phyloP scores from a whole-genome alignment of 768 basidiomycete genomes.

The Pleurotus djamor region DNA sequence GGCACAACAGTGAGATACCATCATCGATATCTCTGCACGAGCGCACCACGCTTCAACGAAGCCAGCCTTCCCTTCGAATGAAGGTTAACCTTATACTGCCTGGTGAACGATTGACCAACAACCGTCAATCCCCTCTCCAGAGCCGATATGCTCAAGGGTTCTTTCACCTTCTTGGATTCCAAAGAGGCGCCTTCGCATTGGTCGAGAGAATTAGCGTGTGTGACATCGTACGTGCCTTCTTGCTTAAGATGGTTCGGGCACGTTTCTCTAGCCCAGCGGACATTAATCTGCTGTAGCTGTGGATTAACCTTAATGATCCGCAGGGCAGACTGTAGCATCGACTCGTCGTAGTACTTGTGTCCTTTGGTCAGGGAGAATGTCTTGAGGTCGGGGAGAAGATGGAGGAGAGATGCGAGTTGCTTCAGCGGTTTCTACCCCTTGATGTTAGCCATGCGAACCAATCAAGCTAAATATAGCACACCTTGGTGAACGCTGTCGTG shows the following conservation, averaged over 20 bases:
- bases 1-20: no score
- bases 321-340: constrained; percentile 1
- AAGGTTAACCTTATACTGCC: constrained; percentile 1
- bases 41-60: neutral
- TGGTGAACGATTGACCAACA: constrained; percentile 3
- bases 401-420: constrained; percentile 34
- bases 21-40: constrained; percentile 5
- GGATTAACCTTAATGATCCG: constrained; percentile 5
- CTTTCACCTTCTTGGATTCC: neutral
- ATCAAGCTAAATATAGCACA: constrained; percentile 11
- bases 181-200: no score
- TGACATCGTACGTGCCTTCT: constrained; percentile 3
- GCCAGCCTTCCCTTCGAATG: neutral
- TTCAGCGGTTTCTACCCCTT: constrained; percentile 34
- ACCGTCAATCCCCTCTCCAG: constrained; percentile 1
- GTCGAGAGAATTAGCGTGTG: neutral
- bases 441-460: neutral
- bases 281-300: neutral
- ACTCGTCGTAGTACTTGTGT: constrained; percentile 37
- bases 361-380: constrained; percentile 49
- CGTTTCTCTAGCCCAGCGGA: constrained; percentile 5
- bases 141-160: neutral
- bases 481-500: constrained; percentile 41
- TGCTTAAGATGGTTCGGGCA: constrained; percentile 7
- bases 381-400: constrained; percentile 35